Evolutionary conservation across 176 grass and related monocot genomes (phyloP).

Genomic region (Poa annua): DNA sequence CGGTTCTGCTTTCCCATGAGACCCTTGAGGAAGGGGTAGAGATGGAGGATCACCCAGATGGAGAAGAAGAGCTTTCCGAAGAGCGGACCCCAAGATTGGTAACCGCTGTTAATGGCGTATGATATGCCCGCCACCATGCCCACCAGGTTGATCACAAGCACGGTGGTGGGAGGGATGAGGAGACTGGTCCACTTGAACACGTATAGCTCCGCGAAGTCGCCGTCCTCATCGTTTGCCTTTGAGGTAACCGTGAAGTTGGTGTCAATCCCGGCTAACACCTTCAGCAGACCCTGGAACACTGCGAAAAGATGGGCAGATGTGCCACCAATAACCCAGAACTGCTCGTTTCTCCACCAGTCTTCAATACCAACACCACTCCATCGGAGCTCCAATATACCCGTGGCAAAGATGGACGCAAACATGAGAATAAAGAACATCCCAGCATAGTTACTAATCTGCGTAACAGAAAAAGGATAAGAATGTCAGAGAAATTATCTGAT

Average conservation of each 20-base stretch:
- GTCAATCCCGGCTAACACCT: constrained; percentile 83
- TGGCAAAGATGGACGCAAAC: constrained; percentile 79
- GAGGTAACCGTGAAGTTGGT: constrained; percentile 98
- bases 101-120: constrained; percentile 91
- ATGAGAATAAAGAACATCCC: constrained; percentile 93
- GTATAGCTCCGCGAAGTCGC: constrained; percentile 88
- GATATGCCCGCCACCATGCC: constrained; percentile 94
- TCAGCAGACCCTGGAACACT: constrained; percentile 88
- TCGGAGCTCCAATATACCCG: constrained; percentile 82
- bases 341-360: constrained; percentile 95
- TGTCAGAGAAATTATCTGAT: constrained; percentile 11
- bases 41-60: constrained; percentile 98
- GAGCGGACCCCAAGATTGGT: constrained; percentile 90
- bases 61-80: constrained; percentile 96
- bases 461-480: constrained; percentile 33
- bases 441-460: constrained; percentile 93
- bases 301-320: constrained; percentile 95
- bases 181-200: constrained; percentile 97
- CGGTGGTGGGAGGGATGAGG: constrained; percentile 84
- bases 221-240: constrained; percentile 88
- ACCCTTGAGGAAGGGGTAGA: constrained; percentile 97
- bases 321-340: constrained; percentile 96
- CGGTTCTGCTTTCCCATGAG: constrained; percentile 91
- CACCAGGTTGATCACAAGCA: constrained; percentile 85
- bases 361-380: constrained; percentile 97